Evolutionary conservation across 75 land plant species (phyloP), one percentile per base, ranked within the genome.

Genomic region (Selaginella moellendorffii): DNA sequence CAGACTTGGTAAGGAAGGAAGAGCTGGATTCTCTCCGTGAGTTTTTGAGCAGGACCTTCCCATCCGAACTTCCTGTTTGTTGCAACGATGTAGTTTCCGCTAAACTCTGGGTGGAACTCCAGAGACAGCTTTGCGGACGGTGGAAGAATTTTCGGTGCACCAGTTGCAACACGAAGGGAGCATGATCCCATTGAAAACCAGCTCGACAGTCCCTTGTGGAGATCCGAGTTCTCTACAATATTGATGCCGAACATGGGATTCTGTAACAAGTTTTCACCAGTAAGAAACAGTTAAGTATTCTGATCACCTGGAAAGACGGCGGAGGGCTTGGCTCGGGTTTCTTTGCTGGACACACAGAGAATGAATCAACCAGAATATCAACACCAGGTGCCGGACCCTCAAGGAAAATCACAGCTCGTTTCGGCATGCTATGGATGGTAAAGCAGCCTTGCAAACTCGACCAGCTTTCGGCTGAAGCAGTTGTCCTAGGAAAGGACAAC

Each of bases 31-130:
- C 73, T 85, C 27, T 81, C 96, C 9, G 90, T 85, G 28, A 93
- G 81, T 29, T 77, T 93, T 67, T 93, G 98, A 59, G 96, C 82
- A 10, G 98, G 96, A 20, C 98, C 98, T 79, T 83, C 87, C 98
- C 98, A 93, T 22, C 73, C 73, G 30, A 83, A 79, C 23, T 75
- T 83, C 12, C 98, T 84, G 23, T 88, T 82, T 20, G 81, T 80
- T 1, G 79, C 96, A 69, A 5, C 46, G 14, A 5, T 36, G 46
- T 36, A 36, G 14, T 36, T 36, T 5, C 46, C 46, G 5, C 10
- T 36, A 14, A 23, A 14, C 26, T 79, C 80, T 54, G 77, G 70
- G 58, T 79, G 78, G 29, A 28, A 56, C 22, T 77, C 86, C 20
- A 93, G 80, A 56, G 90, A 76, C 1, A 74, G 84, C 52, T 31